Percentiles rank a stretch among this genome's conserved stretches.
phyloP scores from a whole-genome alignment of 306 rosid species.

The Arachis stenosperma region DNA sequence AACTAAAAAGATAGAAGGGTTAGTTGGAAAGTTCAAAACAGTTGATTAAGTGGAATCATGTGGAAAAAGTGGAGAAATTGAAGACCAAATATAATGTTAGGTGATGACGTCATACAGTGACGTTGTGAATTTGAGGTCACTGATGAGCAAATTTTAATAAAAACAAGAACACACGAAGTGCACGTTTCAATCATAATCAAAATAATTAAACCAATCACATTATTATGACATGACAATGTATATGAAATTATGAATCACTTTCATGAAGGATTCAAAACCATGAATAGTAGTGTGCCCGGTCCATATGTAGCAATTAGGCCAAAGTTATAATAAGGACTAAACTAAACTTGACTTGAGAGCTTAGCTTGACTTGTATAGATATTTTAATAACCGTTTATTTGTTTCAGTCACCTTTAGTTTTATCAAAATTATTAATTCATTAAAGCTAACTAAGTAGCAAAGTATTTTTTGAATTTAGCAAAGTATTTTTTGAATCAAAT shows the following conservation, averaged over 20 bases:
- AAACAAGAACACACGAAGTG: background rate
- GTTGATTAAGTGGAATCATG: conserved; percentile 20
- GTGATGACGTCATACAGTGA: conserved; percentile 5
- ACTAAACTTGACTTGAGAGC: too few relatives aligned
- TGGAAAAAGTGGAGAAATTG: background rate
- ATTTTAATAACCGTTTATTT: too few relatives aligned
- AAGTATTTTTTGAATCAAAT: too few relatives aligned
- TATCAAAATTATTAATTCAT: too few relatives aligned
- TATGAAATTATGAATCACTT: too few relatives aligned
- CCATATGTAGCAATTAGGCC: background rate
- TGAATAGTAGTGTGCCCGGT: background rate
- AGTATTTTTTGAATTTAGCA: too few relatives aligned
- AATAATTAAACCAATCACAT: background rate
- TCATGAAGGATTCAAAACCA: too few relatives aligned
- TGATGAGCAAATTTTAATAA: background rate
- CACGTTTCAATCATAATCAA: background rate
- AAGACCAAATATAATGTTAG: background rate
- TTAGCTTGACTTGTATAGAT: too few relatives aligned
- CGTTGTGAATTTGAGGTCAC: background rate
- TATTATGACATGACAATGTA: background rate
- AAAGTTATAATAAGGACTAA: too few relatives aligned
- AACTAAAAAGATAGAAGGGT: too few relatives aligned
- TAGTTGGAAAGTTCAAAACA: background rate
- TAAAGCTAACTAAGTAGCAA: too few relatives aligned
- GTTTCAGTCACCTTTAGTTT: too few relatives aligned